Evolutionary conservation across 108 stramenopile genomes (phyloP).

Genomic region (Nitzschia putrida): DNA sequence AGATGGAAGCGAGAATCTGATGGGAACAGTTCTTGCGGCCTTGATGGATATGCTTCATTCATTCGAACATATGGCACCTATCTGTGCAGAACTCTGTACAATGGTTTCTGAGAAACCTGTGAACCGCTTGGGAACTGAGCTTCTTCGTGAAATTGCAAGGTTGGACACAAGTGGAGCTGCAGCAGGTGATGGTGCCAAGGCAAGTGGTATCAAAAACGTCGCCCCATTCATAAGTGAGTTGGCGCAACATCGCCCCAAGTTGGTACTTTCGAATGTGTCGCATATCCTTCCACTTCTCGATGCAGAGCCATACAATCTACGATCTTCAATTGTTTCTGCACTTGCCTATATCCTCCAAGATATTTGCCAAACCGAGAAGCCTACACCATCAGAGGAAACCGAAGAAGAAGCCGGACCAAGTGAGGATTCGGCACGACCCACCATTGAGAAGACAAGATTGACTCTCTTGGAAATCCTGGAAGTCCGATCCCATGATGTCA

Average conservation of each 20-base stretch:
- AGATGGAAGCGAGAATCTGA: slow-evolving; percentile 45
- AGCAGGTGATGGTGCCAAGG: slow-evolving; percentile 54
- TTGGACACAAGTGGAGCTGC: slow-evolving; percentile 50
- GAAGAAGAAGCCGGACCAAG: slow-evolving; percentile 18
- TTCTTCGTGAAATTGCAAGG: slow-evolving; percentile 75
- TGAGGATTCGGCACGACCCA: slow-evolving; percentile 8
- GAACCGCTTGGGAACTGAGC: slow-evolving; percentile 59
- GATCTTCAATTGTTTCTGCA: slow-evolving; percentile 75
- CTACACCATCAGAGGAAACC: slow-evolving; percentile 4
- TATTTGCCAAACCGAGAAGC: slow-evolving; percentile 29
- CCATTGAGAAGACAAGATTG: slow-evolving; percentile 53
- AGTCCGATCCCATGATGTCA: slow-evolving; percentile 75
- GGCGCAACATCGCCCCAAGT: slow-evolving; percentile 53
- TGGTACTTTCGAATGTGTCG: slow-evolving; percentile 66
- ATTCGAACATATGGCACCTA: slow-evolving; percentile 77
- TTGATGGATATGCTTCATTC: slow-evolving; percentile 86
- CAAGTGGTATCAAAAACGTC: slow-evolving; percentile 77
- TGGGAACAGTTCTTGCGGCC: slow-evolving; percentile 74
- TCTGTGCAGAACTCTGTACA: slow-evolving; percentile 74
- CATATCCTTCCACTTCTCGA: slow-evolving; percentile 76
- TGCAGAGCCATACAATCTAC: slow-evolving; percentile 71
- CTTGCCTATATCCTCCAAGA: slow-evolving; percentile 66
- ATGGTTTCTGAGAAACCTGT: slow-evolving; percentile 52
- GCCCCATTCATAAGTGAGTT: slow-evolving; percentile 78
- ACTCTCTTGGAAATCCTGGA: slow-evolving; percentile 82